phyloP scores from a whole-genome alignment of 306 rosid genomes.

The Myrica gale region DNA sequence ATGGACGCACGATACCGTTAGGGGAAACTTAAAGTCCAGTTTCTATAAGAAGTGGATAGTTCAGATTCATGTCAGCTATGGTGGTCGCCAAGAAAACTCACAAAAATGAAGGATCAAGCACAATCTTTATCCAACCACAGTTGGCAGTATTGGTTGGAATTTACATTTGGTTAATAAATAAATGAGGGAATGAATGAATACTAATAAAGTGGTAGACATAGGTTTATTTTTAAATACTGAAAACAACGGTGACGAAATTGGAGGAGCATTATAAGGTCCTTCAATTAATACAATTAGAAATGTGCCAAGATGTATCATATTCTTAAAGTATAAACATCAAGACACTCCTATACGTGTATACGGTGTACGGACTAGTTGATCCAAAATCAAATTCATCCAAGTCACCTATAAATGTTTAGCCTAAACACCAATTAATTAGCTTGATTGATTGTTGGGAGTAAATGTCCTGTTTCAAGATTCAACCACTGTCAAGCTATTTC shows the following conservation, averaged over 20 bases:
- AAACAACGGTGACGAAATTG: not conserved
- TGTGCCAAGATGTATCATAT: not conserved
- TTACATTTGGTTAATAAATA: not conserved
- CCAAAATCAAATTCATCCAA: not conserved
- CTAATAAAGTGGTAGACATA: not conserved
- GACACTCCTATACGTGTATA: not conserved
- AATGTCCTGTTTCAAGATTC: not conserved
- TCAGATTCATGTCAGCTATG: conserved; percentile 7
- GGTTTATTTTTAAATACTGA: not conserved
- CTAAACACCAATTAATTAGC: not conserved
- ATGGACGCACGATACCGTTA: conserved; percentile 83
- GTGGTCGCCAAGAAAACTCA: conserved; percentile 5
- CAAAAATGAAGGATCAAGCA: conserved; percentile 15
- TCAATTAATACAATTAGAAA: not conserved
- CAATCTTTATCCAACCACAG: conserved; percentile 3
- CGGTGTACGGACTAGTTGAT: not conserved
- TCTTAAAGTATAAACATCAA: not conserved
- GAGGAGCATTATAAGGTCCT: not conserved
- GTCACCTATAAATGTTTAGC: not conserved
- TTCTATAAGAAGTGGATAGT: conserved; percentile 50
- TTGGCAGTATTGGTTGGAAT: not conserved
- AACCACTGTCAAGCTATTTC: not conserved
- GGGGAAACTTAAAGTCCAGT: conserved; percentile 96
- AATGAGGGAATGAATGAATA: not conserved
- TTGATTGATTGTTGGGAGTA: not conserved